Base-by-base conservation (phyloP, 768 basidiomycete species). In the Suillus variegatus region DNA sequence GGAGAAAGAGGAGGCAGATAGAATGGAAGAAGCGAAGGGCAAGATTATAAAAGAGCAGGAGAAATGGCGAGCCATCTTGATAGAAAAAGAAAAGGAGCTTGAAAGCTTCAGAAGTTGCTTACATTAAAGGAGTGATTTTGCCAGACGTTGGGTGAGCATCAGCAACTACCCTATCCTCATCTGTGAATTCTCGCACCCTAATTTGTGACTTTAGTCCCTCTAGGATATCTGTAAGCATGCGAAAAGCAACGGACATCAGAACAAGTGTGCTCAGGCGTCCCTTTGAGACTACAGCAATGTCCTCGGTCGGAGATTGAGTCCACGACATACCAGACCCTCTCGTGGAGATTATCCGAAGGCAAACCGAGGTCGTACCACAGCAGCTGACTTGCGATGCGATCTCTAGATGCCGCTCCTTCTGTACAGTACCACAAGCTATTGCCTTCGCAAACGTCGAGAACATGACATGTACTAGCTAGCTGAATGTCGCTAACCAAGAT, bases 1-100 rank as follows among this genome's bases (percentile, higher is more conserved):
- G 92, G 95, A 95, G 76, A 89, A 85, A 71, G 94, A 93, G 46
- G 97, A 99, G 74, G 84, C 83, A 7, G 91, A 92, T 44, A 79
- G 91, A 64, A 73, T 99, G 62, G 93, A 95, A 61, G 86, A 86
- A 41, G 95, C 93, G 6, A 81, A 88, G 58, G 89, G 88, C 71
- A 78, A 82, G 25, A 80, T 97, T 46, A 73, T 91, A 46, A 85
- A 84, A 22, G 91, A 97, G 82, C 90, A 92, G 71, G 91, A 94
- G 54, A 84, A 84, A 61, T 89, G 89, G 87, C 82, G 87, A 47
- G 78, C 72, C 40, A 83, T 81, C 55, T 77, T 98, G 65, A 84
- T 90, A 35, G 92, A 91, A 69, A 89, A 88, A 70, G 96, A 98
- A 77, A 91, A 89, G 68, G 95, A 97, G 74, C 74, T 94, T 22